Conservation (phyloP, 2,329 filamentous ascomycete species). For the Tolypocladium capitatum region DNA sequence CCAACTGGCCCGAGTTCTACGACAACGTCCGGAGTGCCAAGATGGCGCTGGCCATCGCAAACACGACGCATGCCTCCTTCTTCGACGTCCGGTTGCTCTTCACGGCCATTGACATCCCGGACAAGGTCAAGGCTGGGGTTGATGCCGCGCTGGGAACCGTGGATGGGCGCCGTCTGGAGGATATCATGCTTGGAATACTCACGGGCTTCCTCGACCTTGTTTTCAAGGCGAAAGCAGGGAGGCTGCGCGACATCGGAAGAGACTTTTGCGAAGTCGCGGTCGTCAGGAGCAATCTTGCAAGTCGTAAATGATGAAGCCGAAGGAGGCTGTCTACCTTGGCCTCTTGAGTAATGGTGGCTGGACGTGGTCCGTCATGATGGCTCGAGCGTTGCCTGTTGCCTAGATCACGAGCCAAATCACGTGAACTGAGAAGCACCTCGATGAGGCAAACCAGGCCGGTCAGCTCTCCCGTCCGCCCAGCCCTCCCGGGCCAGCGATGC, state of each 20-base stretch:
- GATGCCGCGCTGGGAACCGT: neutral
- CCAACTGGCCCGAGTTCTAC: constrained; percentile 7
- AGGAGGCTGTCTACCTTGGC: no score
- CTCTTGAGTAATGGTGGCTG: no score
- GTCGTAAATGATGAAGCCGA: neutral
- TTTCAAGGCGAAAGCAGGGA: neutral
- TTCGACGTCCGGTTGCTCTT: constrained; percentile 6
- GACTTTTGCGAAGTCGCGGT: neutral
- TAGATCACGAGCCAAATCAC: neutral
- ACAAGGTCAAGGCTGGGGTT: neutral
- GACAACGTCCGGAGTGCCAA: constrained; percentile 2
- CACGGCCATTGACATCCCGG: neutral
- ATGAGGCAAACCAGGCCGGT: no score
- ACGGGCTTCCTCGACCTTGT: neutral
- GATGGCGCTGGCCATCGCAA: constrained; percentile 6
- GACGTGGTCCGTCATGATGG: no score
- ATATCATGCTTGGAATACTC: neutral
- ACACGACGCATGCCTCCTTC: constrained; percentile 9
- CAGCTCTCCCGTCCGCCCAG: no score
- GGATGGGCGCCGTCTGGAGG: neutral
- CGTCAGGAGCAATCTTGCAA: neutral
- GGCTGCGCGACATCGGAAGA: neutral
- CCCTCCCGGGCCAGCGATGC: no score
- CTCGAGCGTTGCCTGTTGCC: no score
- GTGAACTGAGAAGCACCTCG: neutral